A percentile compares a stretch with the other conserved stretches of the same genome.
Conservation (phyloP, 164 flowering plant species). For the Taxillus chinensis region DNA sequence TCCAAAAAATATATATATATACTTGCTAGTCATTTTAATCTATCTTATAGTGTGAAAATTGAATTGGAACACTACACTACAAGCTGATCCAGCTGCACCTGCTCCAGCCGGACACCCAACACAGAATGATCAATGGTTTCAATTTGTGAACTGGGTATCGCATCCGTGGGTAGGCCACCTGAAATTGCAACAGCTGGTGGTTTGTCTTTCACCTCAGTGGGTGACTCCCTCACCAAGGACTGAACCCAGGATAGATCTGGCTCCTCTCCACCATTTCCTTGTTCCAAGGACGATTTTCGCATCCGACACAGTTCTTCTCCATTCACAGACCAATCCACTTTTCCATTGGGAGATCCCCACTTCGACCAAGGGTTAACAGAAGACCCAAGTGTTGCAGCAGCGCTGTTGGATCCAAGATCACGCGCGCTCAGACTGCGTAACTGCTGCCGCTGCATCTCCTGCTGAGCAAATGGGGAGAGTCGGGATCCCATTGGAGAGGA, state of each 20-base stretch:
- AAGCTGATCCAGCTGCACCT: conserved; percentile 39
- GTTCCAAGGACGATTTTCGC: conserved; percentile 17
- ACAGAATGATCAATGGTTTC: conserved; percentile 25
- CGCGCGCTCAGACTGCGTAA: conserved; percentile 19
- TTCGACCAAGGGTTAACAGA: conserved; percentile 20
- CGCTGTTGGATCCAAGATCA: conserved; percentile 17
- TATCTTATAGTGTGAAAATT: conserved; percentile 4
- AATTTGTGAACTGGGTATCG: conserved; percentile 15
- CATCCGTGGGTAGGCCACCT: conserved; percentile 14
- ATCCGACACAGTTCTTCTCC: conserved; percentile 10
- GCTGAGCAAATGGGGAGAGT: conserved; percentile 20
- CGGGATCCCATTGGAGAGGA: conserved; percentile 23
- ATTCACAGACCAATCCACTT: conserved; percentile 29
- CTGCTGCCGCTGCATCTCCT: conserved; percentile 22
- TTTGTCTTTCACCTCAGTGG: conserved; percentile 21
- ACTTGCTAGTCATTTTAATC: conserved; percentile 3
- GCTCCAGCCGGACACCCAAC: conserved; percentile 32
- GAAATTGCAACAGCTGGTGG: conserved; percentile 2
- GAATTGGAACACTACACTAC: conserved; percentile 16
- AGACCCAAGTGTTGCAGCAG: conserved; percentile 14
- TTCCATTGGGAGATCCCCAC: conserved; percentile 27
- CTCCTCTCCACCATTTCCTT: conserved; percentile 18
- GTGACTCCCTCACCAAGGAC: conserved; percentile 29
- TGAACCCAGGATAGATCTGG: conserved; percentile 37
- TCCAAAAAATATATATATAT: conserved; percentile 12